A percentile compares a stretch with the other conserved stretches of the same genome.
phyloP scores from a whole-genome alignment of 176 grass and related monocot species.

The Otatea glauca region DNA sequence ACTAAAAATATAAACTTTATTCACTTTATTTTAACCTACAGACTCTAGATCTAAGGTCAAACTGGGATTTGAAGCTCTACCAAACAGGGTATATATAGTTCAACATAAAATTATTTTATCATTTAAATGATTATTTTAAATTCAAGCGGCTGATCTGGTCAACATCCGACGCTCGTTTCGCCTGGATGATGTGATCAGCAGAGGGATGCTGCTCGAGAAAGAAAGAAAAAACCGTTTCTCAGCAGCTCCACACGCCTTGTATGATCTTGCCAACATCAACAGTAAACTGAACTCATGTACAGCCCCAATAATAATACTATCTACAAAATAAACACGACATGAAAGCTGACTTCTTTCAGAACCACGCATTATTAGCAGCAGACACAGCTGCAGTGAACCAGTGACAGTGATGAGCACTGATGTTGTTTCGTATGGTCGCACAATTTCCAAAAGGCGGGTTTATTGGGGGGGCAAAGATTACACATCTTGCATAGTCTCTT shows the following conservation, averaged over 20 bases:
- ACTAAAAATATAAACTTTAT: no score
- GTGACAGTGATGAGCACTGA: not conserved
- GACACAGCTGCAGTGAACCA: not conserved
- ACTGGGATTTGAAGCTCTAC: no score
- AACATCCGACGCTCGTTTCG: not conserved
- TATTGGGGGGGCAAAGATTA: conserved; percentile 26
- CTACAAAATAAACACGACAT: not conserved
- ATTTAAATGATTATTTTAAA: no score
- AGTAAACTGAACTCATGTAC: conserved; percentile 15
- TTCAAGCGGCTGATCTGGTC: not conserved
- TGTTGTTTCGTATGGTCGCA: not conserved
- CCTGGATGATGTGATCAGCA: not conserved
- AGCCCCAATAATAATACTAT: not conserved
- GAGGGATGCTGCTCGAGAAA: not conserved
- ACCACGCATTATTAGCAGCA: not conserved
- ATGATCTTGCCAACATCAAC: not conserved
- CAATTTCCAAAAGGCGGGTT: not conserved
- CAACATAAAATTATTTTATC: no score
- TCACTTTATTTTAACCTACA: no score
- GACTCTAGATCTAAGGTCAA: no score
- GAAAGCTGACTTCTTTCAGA: not conserved
- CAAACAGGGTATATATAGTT: no score
- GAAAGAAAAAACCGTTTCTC: not conserved
- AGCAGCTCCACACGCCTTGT: not conserved
- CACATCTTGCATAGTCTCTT: conserved; percentile 14